Conservation (phyloP, 2,329 filamentous ascomycete species). For the Fusarium siculi region DNA sequence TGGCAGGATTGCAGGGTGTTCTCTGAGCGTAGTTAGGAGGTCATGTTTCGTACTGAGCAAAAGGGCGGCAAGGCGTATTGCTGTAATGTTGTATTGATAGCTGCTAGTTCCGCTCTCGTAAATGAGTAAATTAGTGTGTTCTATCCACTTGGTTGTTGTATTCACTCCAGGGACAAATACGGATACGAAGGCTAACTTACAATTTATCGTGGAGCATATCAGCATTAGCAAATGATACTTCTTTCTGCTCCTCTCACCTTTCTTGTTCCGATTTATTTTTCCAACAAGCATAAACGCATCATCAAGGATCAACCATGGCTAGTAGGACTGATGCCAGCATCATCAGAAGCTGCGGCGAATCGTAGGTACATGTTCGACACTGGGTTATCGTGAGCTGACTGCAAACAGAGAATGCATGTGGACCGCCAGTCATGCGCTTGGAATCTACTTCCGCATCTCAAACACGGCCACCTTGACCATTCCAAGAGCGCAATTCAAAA, state of each 20-base stretch:
- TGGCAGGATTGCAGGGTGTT: too few relatives aligned
- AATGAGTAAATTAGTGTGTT: too few relatives aligned
- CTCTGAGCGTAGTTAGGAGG: too few relatives aligned
- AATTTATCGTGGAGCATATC: neutral
- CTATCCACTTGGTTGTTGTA: too few relatives aligned
- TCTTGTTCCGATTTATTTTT: neutral
- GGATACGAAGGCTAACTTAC: neutral
- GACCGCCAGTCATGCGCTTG: neutral
- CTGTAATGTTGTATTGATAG: too few relatives aligned
- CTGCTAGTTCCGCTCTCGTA: too few relatives aligned
- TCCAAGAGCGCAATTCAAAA: accelerated
- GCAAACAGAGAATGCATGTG: neutral
- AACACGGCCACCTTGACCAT: accelerated
- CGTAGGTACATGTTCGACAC: neutral
- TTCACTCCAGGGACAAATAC: neutral
- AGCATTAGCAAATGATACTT: accelerated
- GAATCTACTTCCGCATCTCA: neutral
- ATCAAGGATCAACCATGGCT: neutral
- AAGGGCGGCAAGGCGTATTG: too few relatives aligned
- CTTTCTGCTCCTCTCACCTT: accelerated
- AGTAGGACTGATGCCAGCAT: neutral
- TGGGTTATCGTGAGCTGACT: neutral
- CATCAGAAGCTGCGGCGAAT: neutral
- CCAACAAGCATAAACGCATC: neutral
- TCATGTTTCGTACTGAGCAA: too few relatives aligned